Evolutionary conservation across 179 eudicot species (phyloP), one percentile per base, ranked within the genome.

Genomic region (Spergularia azorica): DNA sequence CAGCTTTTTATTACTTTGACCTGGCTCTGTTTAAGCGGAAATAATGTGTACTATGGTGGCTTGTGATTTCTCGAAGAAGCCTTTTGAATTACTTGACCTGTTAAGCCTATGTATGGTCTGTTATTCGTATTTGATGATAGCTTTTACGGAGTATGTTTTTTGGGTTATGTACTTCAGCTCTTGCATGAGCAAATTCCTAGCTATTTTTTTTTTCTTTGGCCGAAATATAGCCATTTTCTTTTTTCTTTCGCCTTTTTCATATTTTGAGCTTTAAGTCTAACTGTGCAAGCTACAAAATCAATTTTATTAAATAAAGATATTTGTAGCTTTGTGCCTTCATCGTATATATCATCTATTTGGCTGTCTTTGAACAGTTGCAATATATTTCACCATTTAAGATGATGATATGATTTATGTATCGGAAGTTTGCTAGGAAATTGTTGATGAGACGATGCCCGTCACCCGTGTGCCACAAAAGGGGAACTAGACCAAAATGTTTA

Each of bases 121-220:
- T 79, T 73, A 43, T 54, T 79, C 75, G 72, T 71, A 65, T 66
- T 58, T 69, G 71, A 76, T 46, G 77, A 63, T 26, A 11, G 26
- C 32, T 38, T 69, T 52, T 11, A 52, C 32, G 32, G 32, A 26
- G 32, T 26, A 26, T 9, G 43, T 62, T 70, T 71, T 51, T 56
- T 3, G 57, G 36, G 61, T 62, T 26, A 21, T 52, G 12, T 26
- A 63, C 56, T 79, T 67, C 9, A 52, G 51, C 16, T 59, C 63
- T 8, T 18, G 26, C 63, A 6, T 5, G 20, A 60, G 65, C 52
- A 13, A 56, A 55, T 54, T 75, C 20, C 7, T 74, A 13, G 15
- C n/a, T 4, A 15, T 21, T 16, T 46, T 39, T 17, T 16, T 57
- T 20, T 46, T 46, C 20, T 74, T 18, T 20, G 63, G 68, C 65